Base-by-base conservation (phyloP, 306 rosid genomes). In the Canavalia gladiata region DNA sequence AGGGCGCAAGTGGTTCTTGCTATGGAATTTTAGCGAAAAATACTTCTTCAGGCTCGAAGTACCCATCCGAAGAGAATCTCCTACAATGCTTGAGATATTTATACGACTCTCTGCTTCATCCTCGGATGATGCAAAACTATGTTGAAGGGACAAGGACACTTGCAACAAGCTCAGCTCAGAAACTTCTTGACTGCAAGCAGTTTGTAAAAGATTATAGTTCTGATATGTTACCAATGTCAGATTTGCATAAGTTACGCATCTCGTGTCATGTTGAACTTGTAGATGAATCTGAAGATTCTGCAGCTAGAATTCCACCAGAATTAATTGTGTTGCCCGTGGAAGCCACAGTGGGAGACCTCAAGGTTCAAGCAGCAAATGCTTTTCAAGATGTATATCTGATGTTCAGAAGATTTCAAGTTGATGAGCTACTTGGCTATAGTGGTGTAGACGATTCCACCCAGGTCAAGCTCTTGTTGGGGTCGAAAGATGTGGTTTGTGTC, bases 161-260 rank as follows among this genome's bases (percentile, higher is more conserved):
- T 31, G 97, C 91, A 13, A 70, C 85, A 74, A 85, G 85, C 84
- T 87, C 95, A 6, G 93, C 94, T 39, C 88, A 88, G 67, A 95
- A 91, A 80, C 94, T 95, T 74, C 86, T 95, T 51, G 98, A 95
- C 88, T 95, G 98, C 96, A 95, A 95, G 90, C 99, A 95, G 88
- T 95, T 93, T 78, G 89, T 91, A 51, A 95, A 93, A 87, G 88
- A 87, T 81, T 95, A 89, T 79, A 76, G 63, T 68, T 87, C 87
- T 25, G 94, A 90, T 73, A 73, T 76, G 76, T 18, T 79, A 7
- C 79, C 80, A 8, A 66, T 75, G 46, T 76, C 84, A 56, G 87
- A 81, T 65, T 74, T 82, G 34, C 35, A 76, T 11, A 67, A 74
- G 34, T 80, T 86, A 33, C 80, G 86, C 64, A 70, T 95, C 77